These are phyloP conservation scores for Barnettozyma populi DNA, from an alignment of 805 yeast species.

Conservation along the genomic window DNA sequence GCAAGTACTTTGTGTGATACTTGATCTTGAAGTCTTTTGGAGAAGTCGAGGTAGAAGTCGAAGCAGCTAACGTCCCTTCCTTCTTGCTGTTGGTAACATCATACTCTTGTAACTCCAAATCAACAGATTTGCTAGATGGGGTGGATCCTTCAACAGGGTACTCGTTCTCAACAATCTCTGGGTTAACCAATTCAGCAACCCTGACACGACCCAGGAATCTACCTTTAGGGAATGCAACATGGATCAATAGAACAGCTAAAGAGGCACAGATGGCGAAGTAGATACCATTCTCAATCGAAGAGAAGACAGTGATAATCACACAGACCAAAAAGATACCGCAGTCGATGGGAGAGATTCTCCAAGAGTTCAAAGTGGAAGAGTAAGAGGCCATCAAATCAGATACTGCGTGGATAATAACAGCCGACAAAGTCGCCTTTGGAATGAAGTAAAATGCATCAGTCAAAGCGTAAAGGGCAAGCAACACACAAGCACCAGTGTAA, in stretches of 20 bases:
- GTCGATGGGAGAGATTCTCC: conserved; percentile 57
- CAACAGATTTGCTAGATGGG: conserved; percentile 3
- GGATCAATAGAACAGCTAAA: conserved; percentile 63
- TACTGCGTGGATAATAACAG: conserved; percentile 91
- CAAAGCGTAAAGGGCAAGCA: conserved; percentile 78
- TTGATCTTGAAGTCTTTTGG: conserved; percentile 22
- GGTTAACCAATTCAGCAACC: conserved; percentile 67
- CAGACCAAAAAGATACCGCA: conserved; percentile 20
- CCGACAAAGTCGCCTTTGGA: conserved; percentile 83
- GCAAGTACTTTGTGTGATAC: conserved; percentile 66
- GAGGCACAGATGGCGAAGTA: conserved; percentile 89
- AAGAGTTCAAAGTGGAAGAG: conserved; percentile 60
- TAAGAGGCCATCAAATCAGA: conserved; percentile 74
- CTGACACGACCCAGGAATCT: conserved; percentile 74
- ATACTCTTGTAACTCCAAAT: conserved; percentile 15
- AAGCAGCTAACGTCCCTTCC: background rate
- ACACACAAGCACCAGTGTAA: conserved; percentile 82
- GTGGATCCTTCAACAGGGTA: conserved; percentile 4
- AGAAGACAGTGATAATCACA: conserved; percentile 23
- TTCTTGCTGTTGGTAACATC: background rate
- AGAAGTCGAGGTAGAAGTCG: conserved; percentile 1
- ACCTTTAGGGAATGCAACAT: conserved; percentile 77
- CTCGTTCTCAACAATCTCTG: conserved; percentile 34
- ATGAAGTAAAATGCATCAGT: conserved; percentile 82
- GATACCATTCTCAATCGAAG: conserved; percentile 78